phyloP scores from a whole-genome alignment of 2,329 filamentous ascomycete species.

The Apiospora koreana region DNA sequence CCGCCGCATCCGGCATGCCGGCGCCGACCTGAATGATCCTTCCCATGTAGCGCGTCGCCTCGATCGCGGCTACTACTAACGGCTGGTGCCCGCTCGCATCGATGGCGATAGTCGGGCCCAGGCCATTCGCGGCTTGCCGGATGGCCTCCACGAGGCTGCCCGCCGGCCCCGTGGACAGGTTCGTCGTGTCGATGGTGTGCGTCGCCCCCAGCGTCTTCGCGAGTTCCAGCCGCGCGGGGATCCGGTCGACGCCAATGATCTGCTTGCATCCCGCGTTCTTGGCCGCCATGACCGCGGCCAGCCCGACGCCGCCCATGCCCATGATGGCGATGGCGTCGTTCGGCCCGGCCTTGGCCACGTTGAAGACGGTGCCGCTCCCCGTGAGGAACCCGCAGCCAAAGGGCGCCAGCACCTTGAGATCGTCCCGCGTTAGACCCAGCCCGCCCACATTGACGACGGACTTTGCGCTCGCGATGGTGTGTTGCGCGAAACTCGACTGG shows the following conservation, averaged over 20 bases:
- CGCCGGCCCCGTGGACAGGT: conserved; percentile 25
- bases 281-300: conserved; percentile 17
- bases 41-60: conserved; percentile 44
- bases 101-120: conserved; percentile 46
- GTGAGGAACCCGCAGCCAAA: conserved; percentile 16
- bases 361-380: conserved; percentile 15
- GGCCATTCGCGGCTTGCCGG: conserved; percentile 46
- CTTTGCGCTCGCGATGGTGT: conserved; percentile 15
- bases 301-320: conserved; percentile 16
- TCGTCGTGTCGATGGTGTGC: conserved; percentile 36
- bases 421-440: conserved; percentile 12
- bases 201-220: conserved; percentile 64
- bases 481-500: conserved; percentile 15
- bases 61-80: conserved; percentile 40
- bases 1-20: conserved; percentile 41
- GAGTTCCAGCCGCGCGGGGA: conserved; percentile 69
- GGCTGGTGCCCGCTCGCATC: conserved; percentile 50
- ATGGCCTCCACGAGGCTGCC: conserved; percentile 46
- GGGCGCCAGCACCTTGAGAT: conserved; percentile 16
- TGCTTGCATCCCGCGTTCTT: conserved; percentile 10
- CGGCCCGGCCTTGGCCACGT: conserved; percentile 14
- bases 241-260: conserved; percentile 53
- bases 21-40: conserved; percentile 52
- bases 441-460: conserved; percentile 14
- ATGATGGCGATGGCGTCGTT: conserved; percentile 15